Percentiles rank a stretch among this genome's conserved stretches.
Conservation (phyloP, 352 stramenopile species). For the Poterioochromonas sp. region DNA sequence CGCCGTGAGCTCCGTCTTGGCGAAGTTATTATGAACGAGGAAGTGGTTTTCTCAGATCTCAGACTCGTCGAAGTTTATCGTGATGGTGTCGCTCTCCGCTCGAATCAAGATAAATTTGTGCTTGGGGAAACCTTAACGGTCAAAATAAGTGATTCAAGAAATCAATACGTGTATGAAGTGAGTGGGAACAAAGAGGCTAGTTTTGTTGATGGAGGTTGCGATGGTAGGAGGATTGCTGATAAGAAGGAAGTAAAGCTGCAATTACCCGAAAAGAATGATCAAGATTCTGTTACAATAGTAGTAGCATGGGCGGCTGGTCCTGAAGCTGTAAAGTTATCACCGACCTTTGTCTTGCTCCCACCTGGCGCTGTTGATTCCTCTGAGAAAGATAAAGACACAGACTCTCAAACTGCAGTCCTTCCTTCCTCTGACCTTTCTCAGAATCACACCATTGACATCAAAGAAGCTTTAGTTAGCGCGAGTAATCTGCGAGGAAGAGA, state of each 20-base stretch:
- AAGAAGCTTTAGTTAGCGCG: too few relatives aligned
- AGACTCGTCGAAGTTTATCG: neutral
- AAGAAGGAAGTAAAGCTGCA: neutral
- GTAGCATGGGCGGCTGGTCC: neutral
- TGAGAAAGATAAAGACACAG: too few relatives aligned
- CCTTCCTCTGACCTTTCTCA: too few relatives aligned
- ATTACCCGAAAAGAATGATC: neutral
- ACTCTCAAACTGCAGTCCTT: too few relatives aligned
- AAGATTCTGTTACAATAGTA: neutral
- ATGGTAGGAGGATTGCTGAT: neutral
- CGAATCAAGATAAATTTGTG: neutral
- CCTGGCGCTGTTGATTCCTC: too few relatives aligned
- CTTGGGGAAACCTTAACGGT: neutral
- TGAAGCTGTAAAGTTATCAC: neutral
- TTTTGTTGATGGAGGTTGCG: neutral
- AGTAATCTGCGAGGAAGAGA: too few relatives aligned
- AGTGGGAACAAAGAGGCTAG: neutral
- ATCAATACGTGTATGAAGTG: neutral
- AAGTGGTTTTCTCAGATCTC: neutral
- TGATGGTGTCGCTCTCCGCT: neutral
- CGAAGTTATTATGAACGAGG: conserved; percentile 16
- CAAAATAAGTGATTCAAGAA: neutral
- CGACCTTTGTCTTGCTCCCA: neutral
- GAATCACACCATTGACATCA: too few relatives aligned
- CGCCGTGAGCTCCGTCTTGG: neutral